phyloP scores from a whole-genome alignment of 371 early-diverging fungal genomes.

The Agmasoma carcini region DNA sequence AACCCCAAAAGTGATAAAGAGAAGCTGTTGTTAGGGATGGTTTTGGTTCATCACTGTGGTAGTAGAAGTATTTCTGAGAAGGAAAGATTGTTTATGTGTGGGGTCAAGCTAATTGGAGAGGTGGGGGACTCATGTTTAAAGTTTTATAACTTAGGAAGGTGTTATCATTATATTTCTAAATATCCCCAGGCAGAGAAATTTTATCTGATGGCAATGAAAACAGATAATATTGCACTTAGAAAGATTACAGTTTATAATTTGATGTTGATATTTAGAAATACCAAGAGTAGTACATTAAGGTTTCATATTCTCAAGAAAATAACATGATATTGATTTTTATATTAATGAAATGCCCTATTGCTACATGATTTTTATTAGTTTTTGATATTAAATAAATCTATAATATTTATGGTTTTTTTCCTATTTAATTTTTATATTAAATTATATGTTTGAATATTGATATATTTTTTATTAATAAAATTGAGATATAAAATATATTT shows the following conservation, averaged over 20 bases:
- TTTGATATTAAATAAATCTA: no score
- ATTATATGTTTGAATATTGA: no score
- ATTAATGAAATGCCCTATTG: no score
- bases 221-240: constrained; percentile 19
- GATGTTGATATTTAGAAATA: constrained; percentile 40
- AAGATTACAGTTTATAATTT: constrained; percentile 38
- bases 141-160: constrained; percentile 49
- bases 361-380: no score
- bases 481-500: no score
- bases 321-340: no score
- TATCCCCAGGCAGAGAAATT: constrained; percentile 48
- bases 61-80: neutral
- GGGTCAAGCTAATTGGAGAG: neutral
- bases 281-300: constrained; percentile 8
- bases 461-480: no score
- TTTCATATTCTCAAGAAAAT: constrained; percentile 11
- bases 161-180: constrained; percentile 49
- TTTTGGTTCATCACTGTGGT: neutral
- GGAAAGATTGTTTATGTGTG: neutral
- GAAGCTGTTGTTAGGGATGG: neutral
- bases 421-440: no score
- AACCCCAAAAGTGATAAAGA: neutral
- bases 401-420: no score
- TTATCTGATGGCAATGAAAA: constrained; percentile 28
- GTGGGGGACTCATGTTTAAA: constrained; percentile 31